A percentile compares a stretch with the other conserved stretches of the same genome.
These are phyloP conservation scores for Glycine tomentella DNA, from an alignment of 306 rosid species.

Conservation along the genomic window DNA sequence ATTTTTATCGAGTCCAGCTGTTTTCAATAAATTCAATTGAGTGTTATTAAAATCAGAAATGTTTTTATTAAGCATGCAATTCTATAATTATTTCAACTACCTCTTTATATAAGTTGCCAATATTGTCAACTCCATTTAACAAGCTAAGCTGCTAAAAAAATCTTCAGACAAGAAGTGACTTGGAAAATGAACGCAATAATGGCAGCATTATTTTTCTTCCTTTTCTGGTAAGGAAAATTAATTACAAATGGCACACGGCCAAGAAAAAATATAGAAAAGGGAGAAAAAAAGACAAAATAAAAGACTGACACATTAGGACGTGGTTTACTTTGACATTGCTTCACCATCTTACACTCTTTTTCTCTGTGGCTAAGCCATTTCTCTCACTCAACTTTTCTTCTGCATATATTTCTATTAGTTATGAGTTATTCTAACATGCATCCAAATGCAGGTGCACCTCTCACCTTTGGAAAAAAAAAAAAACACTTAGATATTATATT, in stretches of 20 bases:
- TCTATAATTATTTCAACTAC: not conserved
- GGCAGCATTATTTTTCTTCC: not conserved
- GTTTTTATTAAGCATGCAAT: not conserved
- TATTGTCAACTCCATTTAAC: not conserved
- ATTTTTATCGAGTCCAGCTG: not conserved
- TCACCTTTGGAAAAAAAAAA: too few relatives aligned
- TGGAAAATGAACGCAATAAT: slow-evolving; percentile 20
- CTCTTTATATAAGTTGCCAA: not conserved
- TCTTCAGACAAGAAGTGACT: not conserved
- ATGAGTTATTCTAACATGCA: too few relatives aligned
- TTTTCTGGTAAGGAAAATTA: not conserved
- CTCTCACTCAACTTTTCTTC: not conserved
- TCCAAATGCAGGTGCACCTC: too few relatives aligned
- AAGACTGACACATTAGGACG: not conserved
- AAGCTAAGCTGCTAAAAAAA: not conserved
- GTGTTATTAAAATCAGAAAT: not conserved
- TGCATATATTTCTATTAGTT: not conserved
- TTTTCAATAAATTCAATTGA: not conserved
- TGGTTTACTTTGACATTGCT: slow-evolving; percentile 29
- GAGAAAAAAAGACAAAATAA: not conserved
- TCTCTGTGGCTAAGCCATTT: not conserved
- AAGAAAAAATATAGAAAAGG: not conserved
- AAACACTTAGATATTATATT: too few relatives aligned
- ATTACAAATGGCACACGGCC: not conserved
- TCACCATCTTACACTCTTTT: not conserved